Base-by-base conservation (phyloP, 2,329 filamentous ascomycete genomes). In the Huntiella bhutanensis region DNA sequence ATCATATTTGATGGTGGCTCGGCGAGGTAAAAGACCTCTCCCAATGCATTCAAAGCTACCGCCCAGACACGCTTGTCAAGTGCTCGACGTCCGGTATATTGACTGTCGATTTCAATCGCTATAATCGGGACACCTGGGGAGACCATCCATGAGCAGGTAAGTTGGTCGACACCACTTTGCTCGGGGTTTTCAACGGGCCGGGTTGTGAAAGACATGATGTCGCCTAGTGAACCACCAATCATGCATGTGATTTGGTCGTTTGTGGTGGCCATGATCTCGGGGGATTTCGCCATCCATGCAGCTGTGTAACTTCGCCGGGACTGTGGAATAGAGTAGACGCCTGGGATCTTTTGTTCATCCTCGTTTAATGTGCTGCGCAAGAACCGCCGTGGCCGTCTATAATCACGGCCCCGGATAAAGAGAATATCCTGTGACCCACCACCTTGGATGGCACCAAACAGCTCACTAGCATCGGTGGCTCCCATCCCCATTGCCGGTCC, bases 81-180 rank as follows among this genome's bases (percentile, higher is more conserved):
- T 57, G 79, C 78, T 28, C 87, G 77, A 54, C 77, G 79, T 19
- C 70, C 60, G 42, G 71, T 87, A 60, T 86, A 91, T 45, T 75
- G 75, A 22, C 94, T 86, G 55, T 98, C 91, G 5, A 94, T 73
- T 39, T 75, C 75, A 50, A 98, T 75, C 1, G 77, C 74, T 46
- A 95, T 72, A 51, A 98, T 91, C 0, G 91, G 91, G 3, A 96
- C 86, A 36, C 91, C 91, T 2, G 91, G 91, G 56, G 85, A 86
- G 10, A 96, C 67, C 7, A 84, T 77, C 88, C 88, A 96, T 53
- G 81, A 82, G 33, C 83, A 82, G 35, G 84, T 93, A 53, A 91
- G 71, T 55, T 92, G 81, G 3, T 86, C 86, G 36, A 75, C 75
- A 34, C 70, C 67, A 52, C 79, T 75, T 48, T 79, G 71, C 46